Base-by-base conservation (phyloP, 2,329 filamentous ascomycete species). In the Fusarium proliferatum region DNA sequence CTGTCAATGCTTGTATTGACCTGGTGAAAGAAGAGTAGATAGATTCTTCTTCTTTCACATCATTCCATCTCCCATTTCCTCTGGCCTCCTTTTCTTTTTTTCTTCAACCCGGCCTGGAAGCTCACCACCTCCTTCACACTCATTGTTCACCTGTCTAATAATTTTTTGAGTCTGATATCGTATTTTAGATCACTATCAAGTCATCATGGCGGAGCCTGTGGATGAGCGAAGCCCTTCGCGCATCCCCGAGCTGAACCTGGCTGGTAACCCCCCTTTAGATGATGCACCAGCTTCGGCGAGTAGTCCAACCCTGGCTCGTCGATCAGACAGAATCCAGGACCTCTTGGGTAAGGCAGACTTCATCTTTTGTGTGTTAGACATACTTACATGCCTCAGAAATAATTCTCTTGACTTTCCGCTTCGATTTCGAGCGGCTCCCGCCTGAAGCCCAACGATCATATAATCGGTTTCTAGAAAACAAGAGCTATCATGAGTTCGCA, bases 341-440 rank as follows among this genome's bases (percentile, higher is more conserved):
- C 59, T 71, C 11, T 42, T 75, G 9, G 59, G 72, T 71, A 49
- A 64, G 59, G 10, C 6, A 13, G 6, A 26, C 19, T 11, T 19
- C 7, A 8, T 1, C 7, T n/a, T 13, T 10, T 15, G 11, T 23
- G 38, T 4, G 6, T 26, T n/a, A 1, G 16, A 26, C 16, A n/a
- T 55, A 43, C 70, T 77, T 12, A 76, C 30, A 13, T 19, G 3
- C 15, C 33, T n/a, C 30, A 78, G 76, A 65, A 33, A 52, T 28
- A 15, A 53, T 75, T n/a, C 28, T 64, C 13, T n/a, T 59, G 13
- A 49, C 56, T 19, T 72, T 77, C 12, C 43, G 62, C 21, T 49
- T 61, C 8, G 59, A 52, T 16, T 67, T 73, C 12, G 63, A 75
- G 23, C 51, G 42, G 13, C 68, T 78, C 33, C 75, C 75, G 9